Conservation (phyloP, 352 stramenopile genomes). For the Aphanomyces stellatus region DNA sequence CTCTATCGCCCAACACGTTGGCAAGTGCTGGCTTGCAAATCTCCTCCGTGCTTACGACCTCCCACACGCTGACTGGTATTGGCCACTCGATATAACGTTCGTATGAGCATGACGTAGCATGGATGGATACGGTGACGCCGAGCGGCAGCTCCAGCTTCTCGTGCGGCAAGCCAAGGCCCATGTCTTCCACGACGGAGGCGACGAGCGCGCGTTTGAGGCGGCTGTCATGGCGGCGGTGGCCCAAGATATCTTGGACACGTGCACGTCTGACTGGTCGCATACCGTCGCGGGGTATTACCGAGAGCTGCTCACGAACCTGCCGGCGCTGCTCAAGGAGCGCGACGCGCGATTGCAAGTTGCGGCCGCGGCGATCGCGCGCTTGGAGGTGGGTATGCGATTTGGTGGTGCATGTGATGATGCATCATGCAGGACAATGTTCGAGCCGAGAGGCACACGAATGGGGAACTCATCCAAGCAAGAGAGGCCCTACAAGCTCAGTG, state of each 20-base stretch:
- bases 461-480: not conserved
- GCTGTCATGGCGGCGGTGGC: constrained; percentile 4
- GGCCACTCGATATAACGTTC: not conserved
- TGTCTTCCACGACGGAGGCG: not conserved
- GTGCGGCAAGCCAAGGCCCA: not conserved
- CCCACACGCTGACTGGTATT: not conserved
- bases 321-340: constrained; percentile 3
- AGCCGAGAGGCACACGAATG: not conserved
- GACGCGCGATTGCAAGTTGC: not conserved
- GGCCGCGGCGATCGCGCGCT: not conserved
- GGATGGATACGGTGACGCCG: not conserved
- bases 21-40: constrained; percentile 4
- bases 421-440: too few relatives aligned
- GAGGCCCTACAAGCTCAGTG: not conserved
- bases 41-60: constrained; percentile 17
- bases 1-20: not conserved
- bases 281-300: constrained; percentile 15
- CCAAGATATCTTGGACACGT: not conserved
- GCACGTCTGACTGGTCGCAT: not conserved
- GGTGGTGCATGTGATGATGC: not conserved
- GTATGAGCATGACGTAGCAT: not conserved
- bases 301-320: constrained; percentile 9
- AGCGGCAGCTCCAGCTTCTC: constrained; percentile 1
- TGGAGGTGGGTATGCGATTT: not conserved
- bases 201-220: not conserved